Conservation (phyloP, 2,329 filamentous ascomycete genomes). For the Curvularia sp. region DNA sequence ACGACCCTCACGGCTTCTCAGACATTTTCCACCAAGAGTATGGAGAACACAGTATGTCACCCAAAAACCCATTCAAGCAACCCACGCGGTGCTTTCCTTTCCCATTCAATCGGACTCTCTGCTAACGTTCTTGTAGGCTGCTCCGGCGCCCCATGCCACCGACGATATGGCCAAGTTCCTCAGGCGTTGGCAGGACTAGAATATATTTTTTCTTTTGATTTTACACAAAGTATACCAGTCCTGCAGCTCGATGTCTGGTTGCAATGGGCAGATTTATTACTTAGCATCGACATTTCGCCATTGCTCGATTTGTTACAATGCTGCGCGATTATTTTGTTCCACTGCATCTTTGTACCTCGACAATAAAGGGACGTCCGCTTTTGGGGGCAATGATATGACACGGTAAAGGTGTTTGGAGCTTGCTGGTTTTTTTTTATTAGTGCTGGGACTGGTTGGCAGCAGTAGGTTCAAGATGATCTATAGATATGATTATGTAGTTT, state of each 20-base stretch:
- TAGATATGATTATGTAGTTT: conserved; percentile 20
- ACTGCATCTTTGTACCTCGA: background rate
- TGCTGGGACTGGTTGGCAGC: conserved; percentile 1
- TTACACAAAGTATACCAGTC: background rate
- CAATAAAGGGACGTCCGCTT: background rate
- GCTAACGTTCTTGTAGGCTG: conserved; percentile 54
- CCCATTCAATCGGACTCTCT: background rate
- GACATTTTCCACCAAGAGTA: conserved; percentile 60
- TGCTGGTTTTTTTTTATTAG: conserved; percentile 5
- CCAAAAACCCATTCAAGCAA: background rate
- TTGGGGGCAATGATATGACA: conserved; percentile 5
- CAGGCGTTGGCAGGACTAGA: conserved; percentile 66
- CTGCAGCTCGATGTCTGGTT: background rate
- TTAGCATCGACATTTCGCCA: background rate
- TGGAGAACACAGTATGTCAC: conserved; percentile 65
- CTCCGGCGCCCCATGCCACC: conserved; percentile 60
- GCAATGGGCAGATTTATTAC: background rate
- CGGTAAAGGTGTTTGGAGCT: conserved; percentile 20
- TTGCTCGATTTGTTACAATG: background rate
- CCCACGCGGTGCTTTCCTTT: background rate
- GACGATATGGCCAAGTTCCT: conserved; percentile 65
- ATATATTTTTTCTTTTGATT: background rate
- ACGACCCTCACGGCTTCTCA: conserved; percentile 62
- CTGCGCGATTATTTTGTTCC: background rate
- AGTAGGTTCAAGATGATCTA: conserved; percentile 3